A percentile compares a stretch with the other conserved stretches of the same genome.
These are phyloP conservation scores for Alternaria brassicae DNA, from an alignment of 2,329 filamentous ascomycete species.

Conservation along the genomic window DNA sequence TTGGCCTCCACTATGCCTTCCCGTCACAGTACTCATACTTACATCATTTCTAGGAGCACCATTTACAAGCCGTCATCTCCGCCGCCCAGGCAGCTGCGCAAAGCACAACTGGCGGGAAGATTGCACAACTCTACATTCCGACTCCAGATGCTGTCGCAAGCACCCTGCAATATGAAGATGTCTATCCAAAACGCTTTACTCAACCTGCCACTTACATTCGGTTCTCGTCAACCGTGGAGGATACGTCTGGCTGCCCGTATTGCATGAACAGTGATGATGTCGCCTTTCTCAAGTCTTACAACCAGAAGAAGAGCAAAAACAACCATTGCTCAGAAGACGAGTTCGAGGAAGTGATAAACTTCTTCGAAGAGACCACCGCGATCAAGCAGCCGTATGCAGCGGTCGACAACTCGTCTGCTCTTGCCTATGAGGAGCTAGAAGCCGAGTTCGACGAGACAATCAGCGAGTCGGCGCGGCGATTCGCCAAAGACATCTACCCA, in stretches of 20 bases:
- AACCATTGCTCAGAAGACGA: constrained; percentile 82
- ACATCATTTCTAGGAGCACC: constrained; percentile 75
- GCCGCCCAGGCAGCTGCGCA: constrained; percentile 64
- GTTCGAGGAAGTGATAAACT: constrained; percentile 93
- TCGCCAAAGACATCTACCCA: constrained; percentile 82
- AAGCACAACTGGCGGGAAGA: constrained; percentile 61
- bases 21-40: constrained; percentile 19
- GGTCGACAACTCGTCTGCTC: constrained; percentile 85
- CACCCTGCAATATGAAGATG: constrained; percentile 81
- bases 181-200: constrained; percentile 80
- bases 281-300: constrained; percentile 82
- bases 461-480: constrained; percentile 61
- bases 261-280: constrained; percentile 94
- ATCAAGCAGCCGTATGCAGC: constrained; percentile 86
- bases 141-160: constrained; percentile 69
- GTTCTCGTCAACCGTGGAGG: constrained; percentile 97
- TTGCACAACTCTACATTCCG: constrained; percentile 70
- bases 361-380: constrained; percentile 87
- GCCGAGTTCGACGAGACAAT: constrained; percentile 68
- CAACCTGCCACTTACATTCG: constrained; percentile 94
- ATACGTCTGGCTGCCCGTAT: constrained; percentile 89
- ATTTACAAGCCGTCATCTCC: constrained; percentile 85
- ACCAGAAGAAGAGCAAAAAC: constrained; percentile 71
- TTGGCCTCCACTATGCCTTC: constrained; percentile 25
- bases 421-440: constrained; percentile 65